Evolutionary conservation across 78 protist species (phyloP).

Genomic region (Dictyostelium firmibasis): DNA sequence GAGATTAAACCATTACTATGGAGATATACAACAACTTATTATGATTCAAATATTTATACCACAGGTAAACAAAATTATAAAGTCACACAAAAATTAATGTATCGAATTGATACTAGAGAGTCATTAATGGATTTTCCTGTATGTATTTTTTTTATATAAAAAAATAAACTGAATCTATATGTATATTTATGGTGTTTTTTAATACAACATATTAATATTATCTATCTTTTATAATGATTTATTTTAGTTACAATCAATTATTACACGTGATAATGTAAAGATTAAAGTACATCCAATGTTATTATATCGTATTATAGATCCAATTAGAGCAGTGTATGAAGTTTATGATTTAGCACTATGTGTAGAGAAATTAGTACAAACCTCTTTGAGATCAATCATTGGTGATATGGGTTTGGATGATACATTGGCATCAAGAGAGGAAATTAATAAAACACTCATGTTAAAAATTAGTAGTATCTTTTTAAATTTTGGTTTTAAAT

Average conservation of each 20-base stretch:
- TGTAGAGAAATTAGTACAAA: constrained; percentile 9
- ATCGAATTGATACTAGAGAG: constrained; percentile 2
- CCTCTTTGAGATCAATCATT: constrained; percentile 8
- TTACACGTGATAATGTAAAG: constrained; percentile 20
- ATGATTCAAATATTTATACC: not conserved
- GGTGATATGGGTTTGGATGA: constrained; percentile 37
- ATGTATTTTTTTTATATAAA: not conserved
- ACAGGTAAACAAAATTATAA: constrained; percentile 11
- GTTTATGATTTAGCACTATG: constrained; percentile 19
- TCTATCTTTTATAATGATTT: too few relatives aligned
- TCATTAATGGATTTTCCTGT: constrained; percentile 30
- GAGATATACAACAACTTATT: constrained; percentile 23
- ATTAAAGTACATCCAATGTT: constrained; percentile 29
- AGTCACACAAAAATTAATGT: not conserved
- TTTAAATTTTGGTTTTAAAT: constrained; percentile 20
- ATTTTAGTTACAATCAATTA: not conserved
- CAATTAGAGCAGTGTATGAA: constrained; percentile 25
- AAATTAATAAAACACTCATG: not conserved
- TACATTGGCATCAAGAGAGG: constrained; percentile 7
- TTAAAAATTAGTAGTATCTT: not conserved
- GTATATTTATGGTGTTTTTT: too few relatives aligned
- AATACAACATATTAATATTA: too few relatives aligned
- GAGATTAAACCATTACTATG: constrained; percentile 1
- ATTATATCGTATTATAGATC: not conserved
- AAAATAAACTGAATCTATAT: not conserved